These are phyloP conservation scores for Esteya vermicola DNA, from an alignment of 2,329 filamentous ascomycete species.

Conservation along the genomic window DNA sequence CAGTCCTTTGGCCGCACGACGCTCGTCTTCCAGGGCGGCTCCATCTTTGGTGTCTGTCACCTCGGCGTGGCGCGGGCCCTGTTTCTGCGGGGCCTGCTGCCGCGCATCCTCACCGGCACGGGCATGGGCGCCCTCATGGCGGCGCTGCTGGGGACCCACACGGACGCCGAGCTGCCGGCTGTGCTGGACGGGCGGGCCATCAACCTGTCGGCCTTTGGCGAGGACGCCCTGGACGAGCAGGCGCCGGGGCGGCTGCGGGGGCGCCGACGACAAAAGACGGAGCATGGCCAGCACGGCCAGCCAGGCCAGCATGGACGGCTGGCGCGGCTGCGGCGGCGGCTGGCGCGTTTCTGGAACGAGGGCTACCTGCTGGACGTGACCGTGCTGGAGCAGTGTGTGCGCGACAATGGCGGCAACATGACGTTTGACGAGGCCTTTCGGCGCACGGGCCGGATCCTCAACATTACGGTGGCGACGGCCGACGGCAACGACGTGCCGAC, in stretches of 20 bases:
- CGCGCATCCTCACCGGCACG: slow-evolving; percentile 82
- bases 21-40: slow-evolving; percentile 75
- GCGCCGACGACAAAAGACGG: neutral
- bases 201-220: slow-evolving; percentile 64
- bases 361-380: slow-evolving; percentile 75
- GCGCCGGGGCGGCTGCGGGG: too few relatives aligned
- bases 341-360: slow-evolving; percentile 55
- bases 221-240: slow-evolving; percentile 2
- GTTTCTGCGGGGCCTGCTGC: slow-evolving; percentile 64
- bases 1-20: slow-evolving; percentile 81
- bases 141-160: slow-evolving; percentile 75
- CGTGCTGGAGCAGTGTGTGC: slow-evolving; percentile 71
- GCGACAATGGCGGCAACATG: slow-evolving; percentile 72
- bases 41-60: slow-evolving; percentile 84
- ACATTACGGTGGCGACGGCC: slow-evolving; percentile 76
- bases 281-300: neutral
- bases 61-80: slow-evolving; percentile 81
- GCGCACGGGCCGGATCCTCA: slow-evolving; percentile 72
- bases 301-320: slow-evolving; percentile 12
- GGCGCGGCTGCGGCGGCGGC: slow-evolving; percentile 50
- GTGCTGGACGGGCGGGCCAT: slow-evolving; percentile 70
- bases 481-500: slow-evolving; percentile 63
- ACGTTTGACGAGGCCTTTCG: slow-evolving; percentile 90
- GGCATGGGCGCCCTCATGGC: slow-evolving; percentile 84
- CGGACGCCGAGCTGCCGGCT: slow-evolving; percentile 65